Evolutionary conservation across 768 basidiomycete species (phyloP).

Genomic region (Trichaptum fuscoviolaceum): DNA sequence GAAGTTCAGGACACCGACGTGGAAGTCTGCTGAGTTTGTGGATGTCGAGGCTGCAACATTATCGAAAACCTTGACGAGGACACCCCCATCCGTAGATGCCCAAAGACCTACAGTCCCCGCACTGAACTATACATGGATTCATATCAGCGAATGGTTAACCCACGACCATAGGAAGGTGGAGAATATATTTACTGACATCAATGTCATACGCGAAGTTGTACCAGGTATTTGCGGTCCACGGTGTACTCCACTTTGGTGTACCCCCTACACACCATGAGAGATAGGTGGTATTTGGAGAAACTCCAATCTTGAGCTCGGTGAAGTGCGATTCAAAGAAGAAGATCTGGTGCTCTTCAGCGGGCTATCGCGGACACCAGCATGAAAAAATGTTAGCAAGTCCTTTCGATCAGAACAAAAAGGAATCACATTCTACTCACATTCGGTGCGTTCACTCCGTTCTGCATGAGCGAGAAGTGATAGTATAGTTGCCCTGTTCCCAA

Average conservation of each 20-base stretch:
- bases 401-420: background rate
- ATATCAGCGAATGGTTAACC: background rate
- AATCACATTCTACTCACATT: conserved; percentile 31
- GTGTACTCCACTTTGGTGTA: conserved; percentile 43
- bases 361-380: conserved; percentile 26
- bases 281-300: conserved; percentile 41
- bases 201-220: conserved; percentile 67
- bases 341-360: conserved; percentile 54
- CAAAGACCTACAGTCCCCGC: conserved; percentile 51
- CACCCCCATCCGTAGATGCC: conserved; percentile 43
- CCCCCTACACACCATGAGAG: conserved; percentile 49
- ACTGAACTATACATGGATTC: conserved; percentile 35
- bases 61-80: conserved; percentile 44
- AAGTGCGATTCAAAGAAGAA: conserved; percentile 62
- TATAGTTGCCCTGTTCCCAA: conserved; percentile 52
- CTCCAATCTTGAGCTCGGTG: conserved; percentile 59
- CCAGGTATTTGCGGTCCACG: conserved; percentile 49
- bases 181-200: conserved; percentile 33
- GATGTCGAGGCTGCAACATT: conserved; percentile 45
- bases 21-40: conserved; percentile 58
- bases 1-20: conserved; percentile 56
- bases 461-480: conserved; percentile 59
- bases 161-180: background rate
- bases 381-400: background rate
- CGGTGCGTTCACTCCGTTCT: conserved; percentile 42